phyloP scores from a whole-genome alignment of 192 early-diverging fungal genomes.

The Polychytrium aggregatum region DNA sequence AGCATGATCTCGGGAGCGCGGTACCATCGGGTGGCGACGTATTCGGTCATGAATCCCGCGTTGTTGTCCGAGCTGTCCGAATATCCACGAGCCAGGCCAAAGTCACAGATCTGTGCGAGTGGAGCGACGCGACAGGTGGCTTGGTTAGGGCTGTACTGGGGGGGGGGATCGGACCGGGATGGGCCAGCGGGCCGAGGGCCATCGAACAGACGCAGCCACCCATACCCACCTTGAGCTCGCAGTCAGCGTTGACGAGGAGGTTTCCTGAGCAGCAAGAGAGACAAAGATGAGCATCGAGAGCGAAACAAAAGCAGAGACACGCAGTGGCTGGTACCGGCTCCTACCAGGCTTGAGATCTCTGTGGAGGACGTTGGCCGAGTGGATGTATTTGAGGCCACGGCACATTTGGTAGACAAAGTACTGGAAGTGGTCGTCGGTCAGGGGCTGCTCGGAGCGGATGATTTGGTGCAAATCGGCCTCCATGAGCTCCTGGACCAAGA shows the following conservation, averaged over 20 bases:
- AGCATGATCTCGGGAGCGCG: conserved; percentile 98
- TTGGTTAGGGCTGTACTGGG: no score
- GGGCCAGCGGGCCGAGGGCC: no score
- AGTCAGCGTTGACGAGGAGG: conserved; percentile 94
- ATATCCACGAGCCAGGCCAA: conserved; percentile 90
- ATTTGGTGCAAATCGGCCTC: conserved; percentile 86
- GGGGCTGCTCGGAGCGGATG: conserved; percentile 65
- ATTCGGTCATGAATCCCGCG: conserved; percentile 97
- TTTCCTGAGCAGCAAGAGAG: conserved; percentile 36
- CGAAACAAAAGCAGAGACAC: conserved; percentile 11
- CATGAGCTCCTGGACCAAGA: conserved; percentile 65
- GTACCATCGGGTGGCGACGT: conserved; percentile 99
- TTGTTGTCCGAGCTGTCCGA: conserved; percentile 69
- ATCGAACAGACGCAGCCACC: no score
- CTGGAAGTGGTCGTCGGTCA: conserved; percentile 83
- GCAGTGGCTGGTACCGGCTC: conserved; percentile 15
- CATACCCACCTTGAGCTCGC: conserved; percentile 74
- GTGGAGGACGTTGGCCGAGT: conserved; percentile 87
- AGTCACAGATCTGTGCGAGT: conserved; percentile 78
- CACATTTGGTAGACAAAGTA: conserved; percentile 86
- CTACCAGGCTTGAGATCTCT: conserved; percentile 87
- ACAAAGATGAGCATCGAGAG: neutral
- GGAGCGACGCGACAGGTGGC: neutral
- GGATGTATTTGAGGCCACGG: conserved; percentile 85
- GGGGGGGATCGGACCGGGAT: no score